Evolutionary conservation across 2,329 filamentous ascomycete genomes (phyloP).

Genomic region (Colletotrichum tropicale): DNA sequence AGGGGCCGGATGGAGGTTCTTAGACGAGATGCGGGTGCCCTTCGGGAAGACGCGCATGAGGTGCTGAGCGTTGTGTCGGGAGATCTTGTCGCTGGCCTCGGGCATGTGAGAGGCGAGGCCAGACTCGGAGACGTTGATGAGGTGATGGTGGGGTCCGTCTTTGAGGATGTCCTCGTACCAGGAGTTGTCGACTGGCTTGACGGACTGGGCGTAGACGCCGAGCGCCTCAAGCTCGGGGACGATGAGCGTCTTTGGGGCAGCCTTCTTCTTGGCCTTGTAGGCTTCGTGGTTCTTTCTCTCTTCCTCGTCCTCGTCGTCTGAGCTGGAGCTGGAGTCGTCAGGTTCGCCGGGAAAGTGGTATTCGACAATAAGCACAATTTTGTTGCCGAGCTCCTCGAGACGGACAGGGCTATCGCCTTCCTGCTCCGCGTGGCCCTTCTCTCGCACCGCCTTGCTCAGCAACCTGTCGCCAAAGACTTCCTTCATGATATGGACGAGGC

Average conservation of each 20-base stretch:
- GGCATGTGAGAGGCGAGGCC: conserved; percentile 59
- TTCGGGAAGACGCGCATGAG: conserved; percentile 76
- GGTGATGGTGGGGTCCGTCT: conserved; percentile 67
- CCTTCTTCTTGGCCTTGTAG: conserved; percentile 54
- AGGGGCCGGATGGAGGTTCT: conserved; percentile 65
- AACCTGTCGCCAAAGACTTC: conserved; percentile 67
- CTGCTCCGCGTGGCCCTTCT: conserved; percentile 61
- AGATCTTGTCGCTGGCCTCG: conserved; percentile 49
- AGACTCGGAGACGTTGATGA: conserved; percentile 73
- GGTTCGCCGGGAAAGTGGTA: conserved; percentile 63
- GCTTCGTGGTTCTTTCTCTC: conserved; percentile 44
- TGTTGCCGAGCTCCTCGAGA: conserved; percentile 63
- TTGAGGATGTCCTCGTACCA: conserved; percentile 62
- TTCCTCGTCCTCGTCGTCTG: conserved; percentile 45
- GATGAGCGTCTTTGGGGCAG: conserved; percentile 52
- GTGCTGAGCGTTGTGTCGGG: conserved; percentile 65
- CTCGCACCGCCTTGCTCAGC: conserved; percentile 59
- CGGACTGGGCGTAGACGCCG: conserved; percentile 72
- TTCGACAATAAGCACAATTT: conserved; percentile 72
- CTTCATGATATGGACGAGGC: conserved; percentile 68
- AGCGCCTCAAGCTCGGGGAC: conserved; percentile 69
- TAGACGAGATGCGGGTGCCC: conserved; percentile 70
- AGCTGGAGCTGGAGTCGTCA: conserved; percentile 39
- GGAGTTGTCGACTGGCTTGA: conserved; percentile 69
- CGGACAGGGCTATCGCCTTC: conserved; percentile 59